A percentile compares a stretch with the other conserved stretches of the same genome.
Evolutionary conservation across 768 basidiomycete species (phyloP).

Genomic region (Ramaria rubella): DNA sequence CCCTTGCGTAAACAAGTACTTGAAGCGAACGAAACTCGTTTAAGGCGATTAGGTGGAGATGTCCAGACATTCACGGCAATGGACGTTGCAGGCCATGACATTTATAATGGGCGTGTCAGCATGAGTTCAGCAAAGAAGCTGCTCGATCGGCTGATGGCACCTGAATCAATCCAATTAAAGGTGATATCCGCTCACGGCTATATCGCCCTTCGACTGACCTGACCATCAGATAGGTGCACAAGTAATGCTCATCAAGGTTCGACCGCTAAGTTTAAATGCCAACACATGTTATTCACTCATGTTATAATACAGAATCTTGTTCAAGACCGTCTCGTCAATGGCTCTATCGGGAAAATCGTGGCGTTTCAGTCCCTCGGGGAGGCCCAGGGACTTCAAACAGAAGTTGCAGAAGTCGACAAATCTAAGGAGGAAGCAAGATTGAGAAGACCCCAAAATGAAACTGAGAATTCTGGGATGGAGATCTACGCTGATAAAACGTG

Average conservation of each 20-base stretch:
- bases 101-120: slow-evolving; percentile 32
- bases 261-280: not conserved
- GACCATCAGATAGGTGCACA: slow-evolving; percentile 62
- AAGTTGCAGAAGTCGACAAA: slow-evolving; percentile 33
- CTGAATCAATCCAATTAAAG: slow-evolving; percentile 42
- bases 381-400: slow-evolving; percentile 31
- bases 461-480: slow-evolving; percentile 5
- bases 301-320: slow-evolving; percentile 47
- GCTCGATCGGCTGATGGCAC: slow-evolving; percentile 52
- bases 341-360: slow-evolving; percentile 53
- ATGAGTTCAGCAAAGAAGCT: slow-evolving; percentile 36
- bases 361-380: slow-evolving; percentile 40
- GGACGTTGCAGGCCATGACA: slow-evolving; percentile 43
- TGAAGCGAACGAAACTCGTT: slow-evolving; percentile 49
- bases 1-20: slow-evolving; percentile 70
- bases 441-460: slow-evolving; percentile 1
- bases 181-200: slow-evolving; percentile 39
- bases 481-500: slow-evolving; percentile 32
- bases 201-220: not conserved
- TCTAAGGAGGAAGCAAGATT: slow-evolving; percentile 11
- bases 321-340: slow-evolving; percentile 67
- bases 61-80: slow-evolving; percentile 35
- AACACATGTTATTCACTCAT: not conserved
- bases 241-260: slow-evolving; percentile 75
- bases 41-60: slow-evolving; percentile 36